Conservation (phyloP, 805 yeast genomes). For the Phaffomyces thermotolerans region DNA sequence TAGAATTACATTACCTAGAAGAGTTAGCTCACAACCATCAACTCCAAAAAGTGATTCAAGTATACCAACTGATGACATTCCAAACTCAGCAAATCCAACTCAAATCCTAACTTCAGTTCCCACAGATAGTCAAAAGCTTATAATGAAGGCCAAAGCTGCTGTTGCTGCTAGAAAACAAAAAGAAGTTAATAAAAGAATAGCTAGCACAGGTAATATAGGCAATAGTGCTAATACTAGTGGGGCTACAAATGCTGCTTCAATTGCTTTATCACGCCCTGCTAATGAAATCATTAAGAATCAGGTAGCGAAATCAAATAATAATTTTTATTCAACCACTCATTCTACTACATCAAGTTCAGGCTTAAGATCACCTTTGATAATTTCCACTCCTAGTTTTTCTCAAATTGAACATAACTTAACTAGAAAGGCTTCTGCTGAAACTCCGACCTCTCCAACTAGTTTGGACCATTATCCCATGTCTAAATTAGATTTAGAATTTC, state of each 20-base stretch:
- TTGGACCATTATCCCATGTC: conserved; percentile 34
- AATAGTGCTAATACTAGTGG: conserved; percentile 23
- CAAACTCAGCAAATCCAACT: conserved; percentile 1
- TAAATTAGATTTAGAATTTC: conserved; percentile 54
- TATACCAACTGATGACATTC: neutral
- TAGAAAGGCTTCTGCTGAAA: neutral
- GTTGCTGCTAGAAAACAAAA: conserved; percentile 23
- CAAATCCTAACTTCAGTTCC: conserved; percentile 17
- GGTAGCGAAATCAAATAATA: conserved; percentile 3
- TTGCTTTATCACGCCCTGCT: conserved; percentile 23
- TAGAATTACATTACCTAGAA: conserved; percentile 20
- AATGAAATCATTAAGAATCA: conserved; percentile 20
- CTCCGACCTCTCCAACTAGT: neutral
- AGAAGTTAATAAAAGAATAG: conserved; percentile 5
- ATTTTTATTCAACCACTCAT: neutral
- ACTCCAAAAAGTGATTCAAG: conserved; percentile 15
- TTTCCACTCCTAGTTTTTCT: neutral
- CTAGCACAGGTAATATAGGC: conserved; percentile 9
- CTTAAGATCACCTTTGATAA: neutral
- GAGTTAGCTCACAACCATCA: conserved; percentile 17
- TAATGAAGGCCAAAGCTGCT: conserved; percentile 22
- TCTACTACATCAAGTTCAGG: neutral
- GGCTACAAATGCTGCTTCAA: conserved; percentile 18
- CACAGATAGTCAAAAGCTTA: conserved; percentile 21
- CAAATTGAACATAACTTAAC: neutral